Evolutionary conservation across 208 protist species (phyloP).

Genomic region (Trypanosoma grayi): DNA sequence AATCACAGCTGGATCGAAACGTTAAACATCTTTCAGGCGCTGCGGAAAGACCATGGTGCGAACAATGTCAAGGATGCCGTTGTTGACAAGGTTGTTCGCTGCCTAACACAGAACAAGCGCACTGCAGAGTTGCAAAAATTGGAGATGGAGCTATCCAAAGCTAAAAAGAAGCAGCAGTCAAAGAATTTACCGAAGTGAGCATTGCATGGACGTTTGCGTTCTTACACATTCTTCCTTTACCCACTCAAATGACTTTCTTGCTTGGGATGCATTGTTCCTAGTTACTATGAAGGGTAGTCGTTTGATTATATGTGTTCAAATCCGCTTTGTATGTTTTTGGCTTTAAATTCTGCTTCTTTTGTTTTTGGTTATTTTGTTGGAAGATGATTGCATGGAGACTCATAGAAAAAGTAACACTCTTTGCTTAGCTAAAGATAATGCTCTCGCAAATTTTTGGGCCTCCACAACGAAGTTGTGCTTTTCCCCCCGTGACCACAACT

Average conservation of each 20-base stretch:
- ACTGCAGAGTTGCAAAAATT: slow-evolving; percentile 66
- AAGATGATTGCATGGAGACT: slow-evolving; percentile 15
- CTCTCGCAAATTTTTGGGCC: slow-evolving; percentile 4
- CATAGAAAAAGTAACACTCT: not conserved
- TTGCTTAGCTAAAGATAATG: not conserved
- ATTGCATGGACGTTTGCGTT: slow-evolving; percentile 5
- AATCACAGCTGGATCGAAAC: slow-evolving; percentile 71
- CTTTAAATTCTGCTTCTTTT: no score
- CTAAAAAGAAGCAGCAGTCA: slow-evolving; percentile 16
- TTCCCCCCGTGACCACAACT: not conserved
- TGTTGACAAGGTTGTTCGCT: slow-evolving; percentile 69
- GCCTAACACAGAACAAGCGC: slow-evolving; percentile 63
- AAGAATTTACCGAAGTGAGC: slow-evolving; percentile 7
- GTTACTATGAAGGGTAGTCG: not conserved
- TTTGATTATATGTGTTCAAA: not conserved
- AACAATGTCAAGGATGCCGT: slow-evolving; percentile 67
- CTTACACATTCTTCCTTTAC: not conserved
- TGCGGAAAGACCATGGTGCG: slow-evolving; percentile 64
- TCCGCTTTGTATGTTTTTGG: slow-evolving; percentile 9
- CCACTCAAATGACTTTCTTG: not conserved
- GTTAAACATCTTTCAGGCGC: slow-evolving; percentile 62
- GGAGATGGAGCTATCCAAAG: slow-evolving; percentile 63
- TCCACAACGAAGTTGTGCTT: not conserved
- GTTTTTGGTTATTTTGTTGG: slow-evolving; percentile 21
- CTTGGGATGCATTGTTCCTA: not conserved